phyloP scores from a whole-genome alignment of 805 yeast species.

The Cyberlindnera meyerae region DNA sequence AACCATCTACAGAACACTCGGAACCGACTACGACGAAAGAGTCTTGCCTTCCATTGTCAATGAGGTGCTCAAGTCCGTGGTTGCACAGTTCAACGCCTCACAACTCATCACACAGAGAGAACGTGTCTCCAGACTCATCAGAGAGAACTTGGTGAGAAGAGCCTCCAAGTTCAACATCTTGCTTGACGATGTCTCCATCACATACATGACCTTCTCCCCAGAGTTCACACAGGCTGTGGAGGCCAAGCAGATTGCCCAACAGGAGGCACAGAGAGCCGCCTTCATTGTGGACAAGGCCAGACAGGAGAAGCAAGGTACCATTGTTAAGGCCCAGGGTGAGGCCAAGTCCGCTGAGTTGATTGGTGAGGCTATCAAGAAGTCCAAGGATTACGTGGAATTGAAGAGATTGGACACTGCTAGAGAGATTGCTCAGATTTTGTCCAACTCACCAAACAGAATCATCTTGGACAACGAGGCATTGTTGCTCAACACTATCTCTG shows the following conservation, averaged over 20 bases:
- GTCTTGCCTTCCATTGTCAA: conserved; percentile 97
- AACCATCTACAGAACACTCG: conserved; percentile 83
- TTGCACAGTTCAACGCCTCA: conserved; percentile 97
- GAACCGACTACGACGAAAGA: conserved; percentile 93
- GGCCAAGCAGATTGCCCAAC: conserved; percentile 98
- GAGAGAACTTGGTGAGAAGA: conserved; percentile 86
- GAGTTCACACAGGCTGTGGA: conserved; percentile 97
- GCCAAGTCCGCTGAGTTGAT: conserved; percentile 96
- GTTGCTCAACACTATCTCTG: conserved; percentile 82
- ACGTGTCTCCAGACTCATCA: conserved; percentile 83
- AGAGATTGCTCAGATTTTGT: conserved; percentile 84
- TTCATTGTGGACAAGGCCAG: conserved; percentile 94
- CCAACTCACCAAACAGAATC: conserved; percentile 87
- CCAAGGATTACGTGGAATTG: conserved; percentile 92
- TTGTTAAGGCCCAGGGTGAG: conserved; percentile 97
- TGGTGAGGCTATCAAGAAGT: conserved; percentile 98
- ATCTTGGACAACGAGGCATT: conserved; percentile 89
- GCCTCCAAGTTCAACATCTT: conserved; percentile 83
- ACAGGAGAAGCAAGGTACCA: conserved; percentile 96
- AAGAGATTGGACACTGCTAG: conserved; percentile 96
- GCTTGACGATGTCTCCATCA: conserved; percentile 93
- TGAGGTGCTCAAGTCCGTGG: conserved; percentile 93
- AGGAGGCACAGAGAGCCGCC: conserved; percentile 98
- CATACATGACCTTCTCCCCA: conserved; percentile 95
- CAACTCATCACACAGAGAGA: conserved; percentile 99